Evolutionary conservation across 169 alveolate genomes (phyloP).

Genomic region (Eimeria praecox): DNA sequence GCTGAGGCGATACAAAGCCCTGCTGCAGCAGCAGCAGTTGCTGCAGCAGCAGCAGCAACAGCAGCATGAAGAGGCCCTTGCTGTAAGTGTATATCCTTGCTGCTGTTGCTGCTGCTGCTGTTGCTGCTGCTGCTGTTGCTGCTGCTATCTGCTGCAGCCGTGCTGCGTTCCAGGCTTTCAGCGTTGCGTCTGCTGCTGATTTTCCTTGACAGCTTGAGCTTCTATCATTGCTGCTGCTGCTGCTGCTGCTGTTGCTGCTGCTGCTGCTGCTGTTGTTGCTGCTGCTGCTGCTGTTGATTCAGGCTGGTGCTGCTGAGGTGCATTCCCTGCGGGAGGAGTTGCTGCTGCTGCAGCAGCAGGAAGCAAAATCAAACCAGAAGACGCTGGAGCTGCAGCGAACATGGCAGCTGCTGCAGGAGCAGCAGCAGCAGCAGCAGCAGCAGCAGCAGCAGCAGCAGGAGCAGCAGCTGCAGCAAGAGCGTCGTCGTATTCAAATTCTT

Average conservation of each 20-base stretch:
- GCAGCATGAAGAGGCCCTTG: constrained; percentile 17
- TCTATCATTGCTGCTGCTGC: background rate
- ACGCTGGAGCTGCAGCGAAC: constrained; percentile 8
- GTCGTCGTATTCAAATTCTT: constrained; percentile 11
- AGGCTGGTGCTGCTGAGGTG: constrained; percentile 1
- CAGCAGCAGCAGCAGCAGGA: constrained; percentile 70
- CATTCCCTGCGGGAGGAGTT: constrained; percentile 5
- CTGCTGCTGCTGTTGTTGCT: constrained; percentile 69
- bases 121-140: background rate
- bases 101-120: background rate
- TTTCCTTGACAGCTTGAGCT: background rate
- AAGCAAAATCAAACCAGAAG: background rate
- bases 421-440: constrained; percentile 75
- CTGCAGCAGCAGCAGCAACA: constrained; percentile 1
- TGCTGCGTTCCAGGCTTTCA: too few relatives aligned
- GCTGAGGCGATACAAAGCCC: constrained; percentile 5
- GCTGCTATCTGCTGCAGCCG: background rate
- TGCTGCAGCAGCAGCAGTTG: constrained; percentile 21
- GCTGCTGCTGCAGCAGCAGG: constrained; percentile 34
- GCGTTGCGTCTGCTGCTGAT: too few relatives aligned
- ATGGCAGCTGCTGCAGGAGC: constrained; percentile 60
- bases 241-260: background rate
- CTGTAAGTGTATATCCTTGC: constrained; percentile 2
- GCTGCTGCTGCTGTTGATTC: constrained; percentile 23
- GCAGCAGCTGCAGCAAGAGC: constrained; percentile 69